Conservation (phyloP, 148 eudicot genomes). For the Vaccinium macrocarpon region DNA sequence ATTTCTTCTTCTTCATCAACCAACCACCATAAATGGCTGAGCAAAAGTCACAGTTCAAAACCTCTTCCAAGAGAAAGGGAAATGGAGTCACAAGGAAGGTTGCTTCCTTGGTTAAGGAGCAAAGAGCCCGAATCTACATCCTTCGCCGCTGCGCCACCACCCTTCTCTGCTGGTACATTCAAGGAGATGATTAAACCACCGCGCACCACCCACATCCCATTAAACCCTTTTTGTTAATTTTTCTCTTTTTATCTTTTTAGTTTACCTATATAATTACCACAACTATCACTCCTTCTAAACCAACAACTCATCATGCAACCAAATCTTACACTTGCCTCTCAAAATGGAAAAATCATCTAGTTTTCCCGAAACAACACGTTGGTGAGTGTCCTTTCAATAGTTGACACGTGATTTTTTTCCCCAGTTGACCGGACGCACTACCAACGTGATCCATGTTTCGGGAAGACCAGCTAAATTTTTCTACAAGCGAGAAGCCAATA, state of each 20-base stretch:
- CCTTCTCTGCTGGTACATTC: slow-evolving; percentile 84
- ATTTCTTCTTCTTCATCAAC: background rate
- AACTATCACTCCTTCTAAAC: background rate
- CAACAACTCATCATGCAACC: background rate
- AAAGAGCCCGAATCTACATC: slow-evolving; percentile 72
- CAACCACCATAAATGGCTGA: slow-evolving; percentile 37
- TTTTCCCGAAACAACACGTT: background rate
- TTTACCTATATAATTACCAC: background rate
- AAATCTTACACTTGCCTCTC: background rate
- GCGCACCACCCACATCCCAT: background rate
- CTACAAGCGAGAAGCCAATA: background rate
- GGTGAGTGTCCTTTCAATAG: background rate
- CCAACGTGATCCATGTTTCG: background rate
- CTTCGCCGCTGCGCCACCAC: slow-evolving; percentile 88
- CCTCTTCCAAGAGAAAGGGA: slow-evolving; percentile 42
- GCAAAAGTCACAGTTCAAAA: slow-evolving; percentile 33
- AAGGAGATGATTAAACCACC: slow-evolving; percentile 56
- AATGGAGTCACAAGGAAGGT: slow-evolving; percentile 64
- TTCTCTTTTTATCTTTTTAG: background rate
- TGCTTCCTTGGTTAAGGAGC: slow-evolving; percentile 73
- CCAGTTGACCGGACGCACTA: background rate
- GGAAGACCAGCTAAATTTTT: background rate
- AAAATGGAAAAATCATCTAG: background rate
- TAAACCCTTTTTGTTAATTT: background rate
- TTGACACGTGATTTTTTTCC: background rate